A percentile compares a stretch with the other conserved stretches of the same genome.
phyloP scores from a whole-genome alignment of 768 basidiomycete species.

The Inosperma sp. region DNA sequence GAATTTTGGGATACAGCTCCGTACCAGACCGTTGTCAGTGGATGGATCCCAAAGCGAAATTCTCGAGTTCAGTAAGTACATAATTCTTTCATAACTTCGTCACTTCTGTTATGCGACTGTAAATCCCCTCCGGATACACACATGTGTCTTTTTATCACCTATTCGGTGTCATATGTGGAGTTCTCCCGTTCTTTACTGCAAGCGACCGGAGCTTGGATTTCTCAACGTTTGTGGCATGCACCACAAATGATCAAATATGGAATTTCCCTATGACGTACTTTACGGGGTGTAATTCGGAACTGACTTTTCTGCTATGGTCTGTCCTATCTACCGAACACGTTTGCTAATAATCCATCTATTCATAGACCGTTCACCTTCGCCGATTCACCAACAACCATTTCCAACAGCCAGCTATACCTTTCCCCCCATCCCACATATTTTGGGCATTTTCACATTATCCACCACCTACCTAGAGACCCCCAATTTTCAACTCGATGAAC shows the following conservation, averaged over 20 bases:
- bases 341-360: not conserved
- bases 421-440: constrained; percentile 61
- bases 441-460: constrained; percentile 58
- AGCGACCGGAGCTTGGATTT: no score
- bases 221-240: no score
- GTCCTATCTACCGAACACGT: not conserved
- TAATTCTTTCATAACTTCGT: not conserved
- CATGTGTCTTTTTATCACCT: not conserved
- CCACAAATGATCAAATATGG: no score
- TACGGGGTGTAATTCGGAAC: no score
- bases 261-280: no score
- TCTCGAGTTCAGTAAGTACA: constrained; percentile 38
- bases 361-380: constrained; percentile 30
- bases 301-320: not conserved
- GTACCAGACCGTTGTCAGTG: constrained; percentile 23
- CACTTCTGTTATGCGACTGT: not conserved
- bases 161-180: not conserved
- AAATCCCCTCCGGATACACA: no score
- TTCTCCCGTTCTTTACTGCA: constrained; percentile 3
- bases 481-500: constrained; percentile 68
- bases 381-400: constrained; percentile 32
- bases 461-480: constrained; percentile 63
- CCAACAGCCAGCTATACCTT: constrained; percentile 56
- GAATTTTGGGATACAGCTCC: constrained; percentile 26
- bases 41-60: constrained; percentile 21